These are phyloP conservation scores for Boletus coccyginus DNA, from an alignment of 768 basidiomycete species.

Conservation along the genomic window DNA sequence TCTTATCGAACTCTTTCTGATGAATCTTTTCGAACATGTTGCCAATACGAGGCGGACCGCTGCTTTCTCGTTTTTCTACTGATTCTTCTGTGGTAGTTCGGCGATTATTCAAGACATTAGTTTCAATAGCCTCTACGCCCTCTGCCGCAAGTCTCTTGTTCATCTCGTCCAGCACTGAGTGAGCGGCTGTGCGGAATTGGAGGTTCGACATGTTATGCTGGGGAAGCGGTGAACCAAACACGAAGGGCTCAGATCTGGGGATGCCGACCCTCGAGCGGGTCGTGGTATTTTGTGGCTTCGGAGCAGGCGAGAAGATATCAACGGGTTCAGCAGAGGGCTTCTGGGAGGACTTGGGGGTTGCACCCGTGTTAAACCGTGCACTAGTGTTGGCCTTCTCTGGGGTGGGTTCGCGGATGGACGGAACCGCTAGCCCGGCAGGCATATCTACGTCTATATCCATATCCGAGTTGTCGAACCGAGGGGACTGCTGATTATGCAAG, in stretches of 20 bases:
- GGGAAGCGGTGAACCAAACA: slow-evolving; percentile 76
- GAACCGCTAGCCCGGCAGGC: slow-evolving; percentile 32
- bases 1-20: slow-evolving; percentile 64
- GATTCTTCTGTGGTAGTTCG: slow-evolving; percentile 4
- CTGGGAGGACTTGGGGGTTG: slow-evolving; percentile 25
- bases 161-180: slow-evolving; percentile 80
- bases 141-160: slow-evolving; percentile 63
- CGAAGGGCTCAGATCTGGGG: slow-evolving; percentile 47
- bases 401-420: slow-evolving; percentile 19
- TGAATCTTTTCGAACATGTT: slow-evolving; percentile 58
- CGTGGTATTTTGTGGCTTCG: slow-evolving; percentile 17
- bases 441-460: slow-evolving; percentile 36
- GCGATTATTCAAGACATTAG: slow-evolving; percentile 41
- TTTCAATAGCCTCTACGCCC: slow-evolving; percentile 49
- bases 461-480: slow-evolving; percentile 24
- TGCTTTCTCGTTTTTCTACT: slow-evolving; percentile 10
- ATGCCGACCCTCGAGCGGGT: slow-evolving; percentile 22
- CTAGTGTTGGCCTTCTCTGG: slow-evolving; percentile 13
- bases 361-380: slow-evolving; percentile 20
- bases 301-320: slow-evolving; percentile 44
- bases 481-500: slow-evolving; percentile 15
- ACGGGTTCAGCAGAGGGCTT: slow-evolving; percentile 31
- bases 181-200: slow-evolving; percentile 65
- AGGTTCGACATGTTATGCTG: slow-evolving; percentile 58
- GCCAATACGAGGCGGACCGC: slow-evolving; percentile 27